Conservation (phyloP, 805 yeast species). For the Starmerella vaccinii region DNA sequence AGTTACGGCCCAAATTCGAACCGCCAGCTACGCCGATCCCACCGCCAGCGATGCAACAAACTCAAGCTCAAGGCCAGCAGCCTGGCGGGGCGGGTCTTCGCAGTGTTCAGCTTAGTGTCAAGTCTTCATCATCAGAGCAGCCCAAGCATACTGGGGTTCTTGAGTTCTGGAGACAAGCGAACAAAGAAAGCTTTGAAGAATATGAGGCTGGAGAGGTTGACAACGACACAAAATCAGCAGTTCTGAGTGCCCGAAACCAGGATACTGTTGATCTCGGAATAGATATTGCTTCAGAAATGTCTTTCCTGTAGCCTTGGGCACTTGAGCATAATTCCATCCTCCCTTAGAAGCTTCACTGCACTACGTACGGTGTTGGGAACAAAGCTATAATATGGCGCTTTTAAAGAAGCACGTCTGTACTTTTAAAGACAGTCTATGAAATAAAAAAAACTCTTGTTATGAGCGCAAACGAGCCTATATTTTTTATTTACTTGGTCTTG, state of each 20-base stretch:
- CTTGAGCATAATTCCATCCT: too few species aligned
- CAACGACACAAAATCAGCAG: background rate
- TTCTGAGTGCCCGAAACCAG: constrained; percentile 1
- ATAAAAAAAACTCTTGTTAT: too few species aligned
- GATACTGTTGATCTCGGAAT: background rate
- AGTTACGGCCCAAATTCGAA: constrained; percentile 69
- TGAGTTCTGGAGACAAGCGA: constrained; percentile 49
- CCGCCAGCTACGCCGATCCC: constrained; percentile 37
- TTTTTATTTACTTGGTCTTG: background rate
- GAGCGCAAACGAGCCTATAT: too few species aligned
- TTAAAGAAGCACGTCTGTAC: too few species aligned
- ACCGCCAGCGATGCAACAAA: constrained; percentile 6
- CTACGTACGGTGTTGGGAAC: too few species aligned
- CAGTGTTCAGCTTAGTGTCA: constrained; percentile 69
- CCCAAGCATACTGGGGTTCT: constrained; percentile 64
- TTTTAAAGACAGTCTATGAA: too few species aligned
- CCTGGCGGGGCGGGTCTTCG: constrained; percentile 36
- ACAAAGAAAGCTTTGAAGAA: constrained; percentile 44
- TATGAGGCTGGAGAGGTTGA: constrained; percentile 2
- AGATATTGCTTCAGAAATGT: background rate
- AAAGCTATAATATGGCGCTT: too few species aligned
- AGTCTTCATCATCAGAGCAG: constrained; percentile 45
- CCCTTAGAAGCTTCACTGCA: too few species aligned
- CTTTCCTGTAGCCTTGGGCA: constrained; percentile 1
- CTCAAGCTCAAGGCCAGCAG: constrained; percentile 3